phyloP scores from a whole-genome alignment of 495 filamentous ascomycete genomes.

The Xylaria flabelliformis region DNA sequence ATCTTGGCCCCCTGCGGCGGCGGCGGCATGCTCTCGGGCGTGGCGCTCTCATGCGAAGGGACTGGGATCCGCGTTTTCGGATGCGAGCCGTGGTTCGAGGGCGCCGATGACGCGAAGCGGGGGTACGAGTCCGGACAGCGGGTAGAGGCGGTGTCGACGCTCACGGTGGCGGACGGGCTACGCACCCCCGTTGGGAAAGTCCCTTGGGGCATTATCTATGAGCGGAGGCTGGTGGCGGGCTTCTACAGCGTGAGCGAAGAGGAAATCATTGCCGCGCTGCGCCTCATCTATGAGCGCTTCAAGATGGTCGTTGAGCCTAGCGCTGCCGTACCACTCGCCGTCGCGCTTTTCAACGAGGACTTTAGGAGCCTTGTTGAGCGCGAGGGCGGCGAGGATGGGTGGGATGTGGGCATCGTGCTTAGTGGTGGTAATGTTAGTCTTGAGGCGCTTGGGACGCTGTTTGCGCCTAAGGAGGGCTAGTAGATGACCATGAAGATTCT shows the following conservation, averaged over 20 bases:
- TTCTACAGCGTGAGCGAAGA: constrained; percentile 82
- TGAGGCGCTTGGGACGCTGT: constrained; percentile 74
- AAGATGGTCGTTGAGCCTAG: constrained; percentile 94
- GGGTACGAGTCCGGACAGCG: constrained; percentile 64
- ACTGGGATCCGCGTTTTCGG: constrained; percentile 79
- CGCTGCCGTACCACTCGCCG: constrained; percentile 83
- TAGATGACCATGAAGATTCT: not conserved
- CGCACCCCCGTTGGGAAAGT: constrained; percentile 79
- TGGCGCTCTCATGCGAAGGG: constrained; percentile 74
- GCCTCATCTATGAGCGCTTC: constrained; percentile 83
- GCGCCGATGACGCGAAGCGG: constrained; percentile 79
- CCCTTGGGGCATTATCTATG: constrained; percentile 83
- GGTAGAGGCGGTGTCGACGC: constrained; percentile 68
- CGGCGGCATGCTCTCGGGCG: constrained; percentile 84
- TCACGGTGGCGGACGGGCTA: constrained; percentile 91
- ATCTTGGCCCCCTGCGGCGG: constrained; percentile 89
- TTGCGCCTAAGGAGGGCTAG: constrained; percentile 44
- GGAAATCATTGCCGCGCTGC: constrained; percentile 79
- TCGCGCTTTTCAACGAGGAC: constrained; percentile 82
- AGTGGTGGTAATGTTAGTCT: constrained; percentile 91
- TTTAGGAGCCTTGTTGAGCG: constrained; percentile 73
- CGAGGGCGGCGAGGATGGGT: constrained; percentile 74
- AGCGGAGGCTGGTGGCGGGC: constrained; percentile 69
- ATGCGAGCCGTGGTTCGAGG: constrained; percentile 85
- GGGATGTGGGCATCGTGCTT: constrained; percentile 88